Evolutionary conservation across 345 rosid species (phyloP).

Genomic region (Heritiera littoralis): DNA sequence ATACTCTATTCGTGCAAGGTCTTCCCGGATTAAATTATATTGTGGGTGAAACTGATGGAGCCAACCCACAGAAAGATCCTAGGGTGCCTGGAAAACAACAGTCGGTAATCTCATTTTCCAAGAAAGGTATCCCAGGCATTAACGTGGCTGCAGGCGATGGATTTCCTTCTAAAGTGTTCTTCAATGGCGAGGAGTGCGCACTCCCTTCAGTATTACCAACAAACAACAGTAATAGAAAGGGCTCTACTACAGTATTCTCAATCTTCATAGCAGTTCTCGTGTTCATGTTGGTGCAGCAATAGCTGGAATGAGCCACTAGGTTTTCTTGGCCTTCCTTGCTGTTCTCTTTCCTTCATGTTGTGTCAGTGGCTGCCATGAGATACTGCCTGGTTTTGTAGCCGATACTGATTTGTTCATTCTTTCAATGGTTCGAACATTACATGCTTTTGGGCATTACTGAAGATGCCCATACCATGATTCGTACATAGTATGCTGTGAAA

Average conservation of each 20-base stretch:
- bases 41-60: slow-evolving; percentile 61
- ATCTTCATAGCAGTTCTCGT: slow-evolving; percentile 33
- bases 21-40: slow-evolving; percentile 77
- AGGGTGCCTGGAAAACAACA: slow-evolving; percentile 95
- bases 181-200: slow-evolving; percentile 92
- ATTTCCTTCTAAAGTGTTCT: slow-evolving; percentile 86
- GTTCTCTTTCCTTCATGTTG: slow-evolving; percentile 32
- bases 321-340: slow-evolving; percentile 24
- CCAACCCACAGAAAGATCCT: slow-evolving; percentile 58
- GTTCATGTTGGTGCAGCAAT: slow-evolving; percentile 42
- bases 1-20: slow-evolving; percentile 78
- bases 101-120: slow-evolving; percentile 77
- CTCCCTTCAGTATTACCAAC: slow-evolving; percentile 66
- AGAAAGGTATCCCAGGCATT: slow-evolving; percentile 71
- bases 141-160: slow-evolving; percentile 76
- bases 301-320: slow-evolving; percentile 23
- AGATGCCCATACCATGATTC: slow-evolving; percentile 21
- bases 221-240: slow-evolving; percentile 38
- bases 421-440: slow-evolving; percentile 24
- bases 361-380: slow-evolving; percentile 31
- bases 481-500: slow-evolving; percentile 17
- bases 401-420: slow-evolving; percentile 41
- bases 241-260: slow-evolving; percentile 26
- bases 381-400: slow-evolving; percentile 10
- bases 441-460: slow-evolving; percentile 21